Conservation (phyloP, 2,329 filamentous ascomycete genomes). For the Fusarium nisikadoi region DNA sequence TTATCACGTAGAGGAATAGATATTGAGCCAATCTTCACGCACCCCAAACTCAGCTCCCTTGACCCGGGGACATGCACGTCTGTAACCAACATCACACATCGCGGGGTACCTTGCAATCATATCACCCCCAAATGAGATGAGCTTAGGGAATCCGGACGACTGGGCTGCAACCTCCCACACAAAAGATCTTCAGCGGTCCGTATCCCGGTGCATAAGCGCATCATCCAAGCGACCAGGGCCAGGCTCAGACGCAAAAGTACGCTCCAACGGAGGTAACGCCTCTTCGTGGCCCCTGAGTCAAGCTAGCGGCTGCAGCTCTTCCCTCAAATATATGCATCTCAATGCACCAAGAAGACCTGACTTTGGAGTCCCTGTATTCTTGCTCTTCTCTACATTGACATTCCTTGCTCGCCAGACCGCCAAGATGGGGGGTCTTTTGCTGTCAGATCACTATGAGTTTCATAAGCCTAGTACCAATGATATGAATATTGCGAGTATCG, state of each 20-base stretch:
- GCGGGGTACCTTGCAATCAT: neutral
- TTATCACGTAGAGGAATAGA: neutral
- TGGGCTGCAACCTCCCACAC: neutral
- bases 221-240: neutral
- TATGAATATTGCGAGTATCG: slow-evolving; percentile 46
- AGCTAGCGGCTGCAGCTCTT: neutral
- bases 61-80: neutral
- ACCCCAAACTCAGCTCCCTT: neutral
- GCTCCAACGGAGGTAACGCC: neutral
- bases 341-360: neutral
- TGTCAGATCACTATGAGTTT: slow-evolving; percentile 34
- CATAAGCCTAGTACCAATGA: slow-evolving; percentile 38
- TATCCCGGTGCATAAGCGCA: slow-evolving; percentile 8
- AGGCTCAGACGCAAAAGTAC: neutral
- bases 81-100: neutral
- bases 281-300: slow-evolving; percentile 5
- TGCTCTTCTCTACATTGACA: neutral
- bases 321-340: slow-evolving; percentile 27
- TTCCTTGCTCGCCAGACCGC: slow-evolving; percentile 2
- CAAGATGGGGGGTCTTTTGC: slow-evolving; percentile 38
- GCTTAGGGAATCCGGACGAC: neutral
- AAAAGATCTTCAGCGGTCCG: slow-evolving; percentile 23
- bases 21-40: too few species aligned
- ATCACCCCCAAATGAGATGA: neutral
- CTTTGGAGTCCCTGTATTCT: neutral